A percentile compares a stretch with the other conserved stretches of the same genome.
Evolutionary conservation across 2,329 filamentous ascomycete species (phyloP).

Genomic region (Zymoseptoria pseudotritici): DNA sequence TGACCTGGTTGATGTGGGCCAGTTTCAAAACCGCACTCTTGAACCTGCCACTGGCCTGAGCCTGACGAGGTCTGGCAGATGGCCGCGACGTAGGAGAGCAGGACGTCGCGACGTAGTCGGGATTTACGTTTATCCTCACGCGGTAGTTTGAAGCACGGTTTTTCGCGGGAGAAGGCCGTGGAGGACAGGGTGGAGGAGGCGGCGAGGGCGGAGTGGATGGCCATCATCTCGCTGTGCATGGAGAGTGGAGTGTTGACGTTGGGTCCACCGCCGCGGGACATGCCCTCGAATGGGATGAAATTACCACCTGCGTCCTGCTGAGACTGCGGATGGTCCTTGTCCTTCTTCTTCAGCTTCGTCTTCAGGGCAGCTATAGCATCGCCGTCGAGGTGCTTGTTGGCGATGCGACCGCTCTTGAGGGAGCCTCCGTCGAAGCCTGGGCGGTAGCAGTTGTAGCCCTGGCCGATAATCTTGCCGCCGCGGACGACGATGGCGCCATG

Average conservation of each 20-base stretch:
- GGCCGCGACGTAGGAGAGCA: slow-evolving; percentile 41
- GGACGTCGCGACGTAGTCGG: slow-evolving; percentile 35
- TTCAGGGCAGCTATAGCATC: slow-evolving; percentile 35
- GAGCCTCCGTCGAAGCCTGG: slow-evolving; percentile 44
- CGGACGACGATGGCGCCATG: slow-evolving; percentile 47
- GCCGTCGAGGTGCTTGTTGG: slow-evolving; percentile 28
- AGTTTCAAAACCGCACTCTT: slow-evolving; percentile 45
- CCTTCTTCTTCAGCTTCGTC: slow-evolving; percentile 29
- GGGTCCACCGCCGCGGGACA: slow-evolving; percentile 26
- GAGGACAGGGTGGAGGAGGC: slow-evolving; percentile 39
- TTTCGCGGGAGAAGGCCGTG: slow-evolving; percentile 39
- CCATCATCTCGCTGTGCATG: slow-evolving; percentile 53
- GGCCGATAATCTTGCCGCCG: slow-evolving; percentile 47
- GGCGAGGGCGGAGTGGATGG: slow-evolving; percentile 44
- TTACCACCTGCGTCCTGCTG: slow-evolving; percentile 20
- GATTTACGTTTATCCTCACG: slow-evolving; percentile 42
- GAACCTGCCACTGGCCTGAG: slow-evolving; percentile 32
- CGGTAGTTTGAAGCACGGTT: slow-evolving; percentile 45
- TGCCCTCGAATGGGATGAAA: slow-evolving; percentile 35
- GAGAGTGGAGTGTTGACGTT: slow-evolving; percentile 39
- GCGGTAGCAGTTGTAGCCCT: slow-evolving; percentile 46
- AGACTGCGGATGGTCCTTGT: slow-evolving; percentile 20
- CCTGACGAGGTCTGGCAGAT: slow-evolving; percentile 33
- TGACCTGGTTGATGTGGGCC: slow-evolving; percentile 35
- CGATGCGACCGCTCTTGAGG: slow-evolving; percentile 41